Base-by-base conservation (phyloP, 768 basidiomycete genomes). In the Crepidotus variabilis region DNA sequence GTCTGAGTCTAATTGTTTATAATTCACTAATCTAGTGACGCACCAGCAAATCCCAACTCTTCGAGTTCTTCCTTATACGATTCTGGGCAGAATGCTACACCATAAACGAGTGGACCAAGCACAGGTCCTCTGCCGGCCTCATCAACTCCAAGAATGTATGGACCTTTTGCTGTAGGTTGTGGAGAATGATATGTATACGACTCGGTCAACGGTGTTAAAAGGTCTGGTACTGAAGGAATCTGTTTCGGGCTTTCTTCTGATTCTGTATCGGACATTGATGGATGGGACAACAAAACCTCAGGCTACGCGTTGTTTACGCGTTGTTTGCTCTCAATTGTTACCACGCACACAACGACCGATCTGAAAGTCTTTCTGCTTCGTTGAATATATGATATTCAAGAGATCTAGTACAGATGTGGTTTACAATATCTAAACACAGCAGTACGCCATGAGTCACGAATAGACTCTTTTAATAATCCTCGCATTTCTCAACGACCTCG, bases 91-190 rank as follows among this genome's bases (percentile, higher is more conserved):
- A 93, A 98, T 0, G 97, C 95, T 22, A 96, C 85, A 6, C 91
- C 96, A 65, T 99, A 98, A 0, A 99, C 97, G 57, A 98, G 82
- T 0, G 97, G 97, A 1, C 95, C 96, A 0, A 99, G 76, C 1
- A 96, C 96, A 20, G 96, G 97, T 0, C 97, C 97, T 54, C 97
- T 80, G 0, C 97, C 97, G 0, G 97, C 97, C 69, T 99, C 97
- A 70, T 99, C 97, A n/a, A 99, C 94, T 21, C 97, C 97, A 50
- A 99, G 87, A 50, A 98, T 92, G 74, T 95, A 97, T 0, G 90
- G 88, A 0, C 92, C 92, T 1, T 70, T 55, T 0, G 84, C 80
- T 0, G 86, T 87, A 1, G 92, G 91, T 0, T 69, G 80, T 1
- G 84, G 78, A 0, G 90, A 89, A 67, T 92, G 88, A 65, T 90